Evolutionary conservation across 352 stramenopile species (phyloP).

Genomic region (Globisporangium canariense): DNA sequence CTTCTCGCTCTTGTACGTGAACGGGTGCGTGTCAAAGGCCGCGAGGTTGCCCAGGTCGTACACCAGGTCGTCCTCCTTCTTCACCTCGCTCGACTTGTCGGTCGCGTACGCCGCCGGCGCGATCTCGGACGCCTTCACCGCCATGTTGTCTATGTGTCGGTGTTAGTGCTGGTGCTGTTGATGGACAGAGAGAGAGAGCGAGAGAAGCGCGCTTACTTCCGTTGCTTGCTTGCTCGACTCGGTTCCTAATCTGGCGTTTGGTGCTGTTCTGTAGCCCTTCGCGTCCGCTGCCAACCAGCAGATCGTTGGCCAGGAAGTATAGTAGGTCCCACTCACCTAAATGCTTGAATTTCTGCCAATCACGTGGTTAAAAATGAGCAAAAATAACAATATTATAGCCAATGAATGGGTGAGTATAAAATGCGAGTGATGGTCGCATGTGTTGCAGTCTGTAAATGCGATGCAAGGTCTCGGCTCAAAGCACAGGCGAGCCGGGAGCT

Average conservation of each 20-base stretch:
- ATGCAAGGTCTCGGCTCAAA: too few species aligned
- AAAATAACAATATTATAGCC: background rate
- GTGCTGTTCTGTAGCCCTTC: background rate
- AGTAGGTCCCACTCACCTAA: background rate
- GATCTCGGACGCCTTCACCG: conserved; percentile 81
- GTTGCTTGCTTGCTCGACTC: conserved; percentile 1
- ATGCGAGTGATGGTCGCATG: background rate
- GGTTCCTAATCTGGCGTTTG: background rate
- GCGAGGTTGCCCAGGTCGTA: conserved; percentile 90
- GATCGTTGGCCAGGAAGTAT: conserved; percentile 1
- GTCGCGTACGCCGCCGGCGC: conserved; percentile 68
- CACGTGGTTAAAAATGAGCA: background rate
- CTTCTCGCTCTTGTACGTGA: conserved; percentile 83
- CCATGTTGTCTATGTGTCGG: conserved; percentile 29
- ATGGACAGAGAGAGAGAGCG: conserved; percentile 3
- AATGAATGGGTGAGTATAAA: background rate
- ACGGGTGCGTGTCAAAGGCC: conserved; percentile 88
- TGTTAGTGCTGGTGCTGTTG: conserved; percentile 9
- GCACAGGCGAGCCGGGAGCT: too few species aligned
- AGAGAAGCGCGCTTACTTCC: background rate
- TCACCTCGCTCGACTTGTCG: conserved; percentile 56
- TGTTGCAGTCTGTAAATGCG: background rate
- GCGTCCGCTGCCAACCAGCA: conserved; percentile 8
- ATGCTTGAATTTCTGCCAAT: background rate
- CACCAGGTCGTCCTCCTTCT: conserved; percentile 79